A percentile compares a stretch with the other conserved stretches of the same genome.
Conservation (phyloP, 2,329 filamentous ascomycete species). For the Ophiostoma piceae region DNA sequence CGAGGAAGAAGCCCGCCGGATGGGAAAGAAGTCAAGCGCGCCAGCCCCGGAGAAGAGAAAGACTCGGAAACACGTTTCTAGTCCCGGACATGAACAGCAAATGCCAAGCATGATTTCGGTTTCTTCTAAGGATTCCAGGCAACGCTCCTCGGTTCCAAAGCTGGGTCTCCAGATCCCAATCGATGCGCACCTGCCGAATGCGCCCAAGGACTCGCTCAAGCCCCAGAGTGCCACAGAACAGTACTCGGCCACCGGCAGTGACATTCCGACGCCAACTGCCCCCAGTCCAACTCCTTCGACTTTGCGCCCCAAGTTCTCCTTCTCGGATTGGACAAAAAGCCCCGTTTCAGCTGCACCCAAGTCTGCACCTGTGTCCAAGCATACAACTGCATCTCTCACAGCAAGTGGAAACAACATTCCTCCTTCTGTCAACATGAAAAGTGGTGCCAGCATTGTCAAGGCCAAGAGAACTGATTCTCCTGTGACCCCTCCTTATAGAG, state of each 20-base stretch:
- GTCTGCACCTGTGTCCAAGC: too few relatives aligned
- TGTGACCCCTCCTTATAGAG: background rate
- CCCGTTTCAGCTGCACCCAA: background rate
- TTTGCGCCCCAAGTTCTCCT: conserved; percentile 32
- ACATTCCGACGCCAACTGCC: conserved; percentile 33
- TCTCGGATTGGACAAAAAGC: too few relatives aligned
- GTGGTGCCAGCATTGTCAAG: conserved; percentile 11
- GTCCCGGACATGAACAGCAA: too few relatives aligned
- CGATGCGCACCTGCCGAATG: background rate
- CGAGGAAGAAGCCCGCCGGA: too few relatives aligned
- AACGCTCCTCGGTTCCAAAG: too few relatives aligned
- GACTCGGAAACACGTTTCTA: too few relatives aligned
- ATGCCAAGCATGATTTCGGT: too few relatives aligned
- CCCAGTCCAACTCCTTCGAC: conserved; percentile 35
- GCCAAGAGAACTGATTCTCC: background rate
- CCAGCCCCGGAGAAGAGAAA: too few relatives aligned
- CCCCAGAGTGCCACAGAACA: background rate
- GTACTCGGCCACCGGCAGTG: too few relatives aligned
- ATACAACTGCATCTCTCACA: background rate
- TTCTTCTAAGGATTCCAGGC: too few relatives aligned
- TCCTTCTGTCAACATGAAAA: conserved; percentile 9
- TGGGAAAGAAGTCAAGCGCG: too few relatives aligned
- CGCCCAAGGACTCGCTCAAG: background rate
- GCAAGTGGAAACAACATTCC: conserved; percentile 2
- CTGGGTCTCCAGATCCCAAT: too few relatives aligned